Base-by-base conservation (phyloP, 176 grass and related monocot genomes). In the Elymus sibiricus region DNA sequence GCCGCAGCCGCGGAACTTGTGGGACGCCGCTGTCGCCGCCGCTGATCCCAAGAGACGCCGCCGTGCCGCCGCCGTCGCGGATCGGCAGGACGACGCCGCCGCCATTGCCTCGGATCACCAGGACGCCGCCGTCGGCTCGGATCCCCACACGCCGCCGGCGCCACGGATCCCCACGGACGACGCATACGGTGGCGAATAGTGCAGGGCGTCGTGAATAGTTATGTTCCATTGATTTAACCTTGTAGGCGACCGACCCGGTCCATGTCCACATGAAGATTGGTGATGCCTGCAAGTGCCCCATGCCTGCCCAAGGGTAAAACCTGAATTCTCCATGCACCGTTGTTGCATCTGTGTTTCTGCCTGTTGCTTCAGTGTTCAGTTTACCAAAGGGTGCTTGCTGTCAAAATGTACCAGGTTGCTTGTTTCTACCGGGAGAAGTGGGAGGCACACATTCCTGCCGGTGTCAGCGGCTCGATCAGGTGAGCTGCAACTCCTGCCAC, bases 391-490 rank as follows among this genome's bases (percentile, higher is more conserved):
- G 9, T 47, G 16, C 19, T 0, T 63, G 29, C 12, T 4, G 69
- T 15, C n/a, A 6, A 10, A 76, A 12, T 60, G 44, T 59, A 32
- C 5, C 68, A 89, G 83, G 87, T 51, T 89, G 39, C 24, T 86
- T 83, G 7, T 79, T 83, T 86, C 80, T 5, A 21, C 0, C 16
- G 87, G 49, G 21, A 92, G 79, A 79, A 84, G 47, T 63, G 42
- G 12, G 46, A 85, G 82, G 69, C 68, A 42, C 26, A 17, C 75
- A 42, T 40, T 80, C 31, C 74, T 75, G 26, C 68, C 84, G 0
- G 84, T 87, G 10, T 80, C 24, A 81, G 90, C 90, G 1, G 79
- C 74, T 74, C 73, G 78, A 60, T 70, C 90, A 89, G 90, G 87
- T 92, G 8, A 26, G 10, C 22, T 76, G 15, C 43, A 15, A 65